These are phyloP conservation scores for Gnomoniopsis smithogilvyi DNA, from an alignment of 2,329 filamentous ascomycete genomes.

Conservation along the genomic window DNA sequence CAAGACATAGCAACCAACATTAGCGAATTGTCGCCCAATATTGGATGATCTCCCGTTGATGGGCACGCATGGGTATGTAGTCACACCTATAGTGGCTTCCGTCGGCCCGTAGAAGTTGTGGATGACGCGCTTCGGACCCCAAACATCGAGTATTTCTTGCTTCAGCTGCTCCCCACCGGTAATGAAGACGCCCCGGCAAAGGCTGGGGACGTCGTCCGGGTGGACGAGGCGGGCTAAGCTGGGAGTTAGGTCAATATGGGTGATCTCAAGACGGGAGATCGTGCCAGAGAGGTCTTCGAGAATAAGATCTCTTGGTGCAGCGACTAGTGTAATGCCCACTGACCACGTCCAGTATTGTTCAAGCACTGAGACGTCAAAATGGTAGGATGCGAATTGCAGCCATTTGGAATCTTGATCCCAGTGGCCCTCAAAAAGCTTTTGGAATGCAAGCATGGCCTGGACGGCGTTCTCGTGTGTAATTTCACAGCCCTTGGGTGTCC, in stretches of 20 bases:
- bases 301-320: conserved; percentile 78
- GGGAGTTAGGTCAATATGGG: conserved; percentile 88
- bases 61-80: conserved; percentile 82
- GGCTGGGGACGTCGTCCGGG: conserved; percentile 74
- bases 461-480: conserved; percentile 87
- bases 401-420: conserved; percentile 75
- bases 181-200: conserved; percentile 85
- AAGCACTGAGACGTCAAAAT: conserved; percentile 90
- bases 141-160: conserved; percentile 82
- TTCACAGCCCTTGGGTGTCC: conserved; percentile 82
- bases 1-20: conserved; percentile 81
- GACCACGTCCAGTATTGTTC: conserved; percentile 97
- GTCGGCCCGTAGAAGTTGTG: conserved; percentile 94
- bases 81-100: conserved; percentile 89
- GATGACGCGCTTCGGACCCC: conserved; percentile 77
- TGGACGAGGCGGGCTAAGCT: conserved; percentile 77
- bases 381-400: conserved; percentile 91
- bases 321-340: conserved; percentile 79
- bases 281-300: conserved; percentile 76
- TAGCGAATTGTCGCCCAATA: conserved; percentile 82
- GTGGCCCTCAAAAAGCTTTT: conserved; percentile 69
- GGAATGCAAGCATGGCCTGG: conserved; percentile 86
- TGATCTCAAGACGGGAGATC: conserved; percentile 71
- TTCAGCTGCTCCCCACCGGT: conserved; percentile 87
- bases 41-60: conserved; percentile 78